Base-by-base conservation (phyloP, 2,329 filamentous ascomycete genomes). In the Exophiala aquamarina region DNA sequence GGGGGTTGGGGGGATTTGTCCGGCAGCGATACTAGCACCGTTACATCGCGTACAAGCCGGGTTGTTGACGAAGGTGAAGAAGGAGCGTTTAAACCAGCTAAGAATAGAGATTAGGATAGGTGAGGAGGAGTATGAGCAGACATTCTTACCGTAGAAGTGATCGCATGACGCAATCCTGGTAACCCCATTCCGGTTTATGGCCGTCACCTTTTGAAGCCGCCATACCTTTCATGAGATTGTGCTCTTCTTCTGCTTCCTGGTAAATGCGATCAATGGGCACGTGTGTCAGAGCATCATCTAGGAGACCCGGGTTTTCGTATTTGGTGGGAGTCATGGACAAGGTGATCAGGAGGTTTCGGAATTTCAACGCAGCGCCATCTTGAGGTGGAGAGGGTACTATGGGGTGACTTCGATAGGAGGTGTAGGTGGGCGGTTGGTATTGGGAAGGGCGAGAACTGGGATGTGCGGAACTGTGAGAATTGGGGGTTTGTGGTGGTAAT, bases 31-130 rank as follows among this genome's bases (percentile, higher is more conserved):
- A 2, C 92, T 96, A 31, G 89, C 89, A 40, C 86, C 88, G 58
- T 84, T 75, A 68, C 93, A 98, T 45, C 81, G 76, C 8, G 86
- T 79, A 68, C 93, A 97, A 14, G 86, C 79, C 1, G 93, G 93
- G 69, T 96, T 96, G 73, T 96, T 95, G 61, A 97, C 89, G 85
- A 91, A 98, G 50, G 86, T 84, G 71, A 97, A 97, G 72, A 97
- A 97, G 6, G 87, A 86, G 56, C 86, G 81, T 73, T 93, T 95
- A 74, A 96, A 98, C 93, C 93, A 97, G 69, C 87, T 89, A 33
- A 31, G 15, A n/a, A 23, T 7, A 18, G 20, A 48, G 15, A 42
- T 42, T 41, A 41, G 54, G 50, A 31, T 43, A 40, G 13, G 18
- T 41, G 37, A 44, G 29, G 28, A 52, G 26, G 23, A 34, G 32